Base-by-base conservation (phyloP, 306 rosid species). In the Pterocarpus santalinus region DNA sequence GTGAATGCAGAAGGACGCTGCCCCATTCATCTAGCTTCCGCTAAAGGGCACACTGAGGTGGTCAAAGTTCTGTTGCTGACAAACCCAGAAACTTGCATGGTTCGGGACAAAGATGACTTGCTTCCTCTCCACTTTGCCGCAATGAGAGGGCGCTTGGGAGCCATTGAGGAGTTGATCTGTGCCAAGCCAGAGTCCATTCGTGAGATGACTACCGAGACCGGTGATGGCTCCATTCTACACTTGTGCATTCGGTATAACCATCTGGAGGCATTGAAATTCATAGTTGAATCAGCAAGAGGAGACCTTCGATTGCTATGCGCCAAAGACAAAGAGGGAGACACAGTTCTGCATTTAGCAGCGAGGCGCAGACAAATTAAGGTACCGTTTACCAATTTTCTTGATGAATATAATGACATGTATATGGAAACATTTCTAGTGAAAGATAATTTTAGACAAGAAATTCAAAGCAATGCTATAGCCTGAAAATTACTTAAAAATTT, bases 321-420 rank as follows among this genome's bases (percentile, higher is more conserved):
- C 16, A 17, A 32, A 64, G 82, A 82, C 57, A 51, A 39, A 60
- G 82, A 77, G n/a, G 79, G 79, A 52, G 43, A 77, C 69, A 69
- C 82, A 3, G 11, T 70, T 52, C 53, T 82, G 36, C 74, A 82
- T 62, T 41, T 82, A 43, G 82, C 82, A 2, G 86, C 70, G 41
- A 82, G 57, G 74, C 78, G 43, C 64, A 32, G 67, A 44, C 86
- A 70, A 64, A 51, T 53, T 22, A 63, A 82, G 86, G 74, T 81
- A 75, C 28, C 30, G 17, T 38, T 53, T 36, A 28, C 14, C 55
- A 17, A 14, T 6, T 35, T 35, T 36, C 4, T 34, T 44, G 2
- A 49, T 8, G 49, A 43, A 43, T 43, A 43, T 7, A 43, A 43
- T 43, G 12, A 8, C 9, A 38, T 4, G 41, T 38, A 38, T 38